Conservation (phyloP, 768 basidiomycete species). For the Podaxis carcinomalis region DNA sequence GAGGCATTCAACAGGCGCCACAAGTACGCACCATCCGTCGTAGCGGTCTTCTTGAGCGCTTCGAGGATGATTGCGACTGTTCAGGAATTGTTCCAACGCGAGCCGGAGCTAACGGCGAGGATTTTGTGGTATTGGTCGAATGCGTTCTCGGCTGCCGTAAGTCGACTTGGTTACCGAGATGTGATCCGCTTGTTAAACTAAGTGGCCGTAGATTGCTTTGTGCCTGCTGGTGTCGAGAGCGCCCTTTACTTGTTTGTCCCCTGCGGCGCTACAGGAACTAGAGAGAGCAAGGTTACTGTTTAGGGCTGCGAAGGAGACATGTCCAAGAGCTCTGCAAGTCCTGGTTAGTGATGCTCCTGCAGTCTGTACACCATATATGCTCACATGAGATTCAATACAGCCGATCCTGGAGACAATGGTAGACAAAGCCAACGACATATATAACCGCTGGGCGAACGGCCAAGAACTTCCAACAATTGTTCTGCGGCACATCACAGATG, state of each 20-base stretch:
- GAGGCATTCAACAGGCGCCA: conserved; percentile 57
- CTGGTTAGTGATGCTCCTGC: conserved; percentile 29
- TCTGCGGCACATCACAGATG: conserved; percentile 32
- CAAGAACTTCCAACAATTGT: conserved; percentile 41
- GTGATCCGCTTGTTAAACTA: not conserved
- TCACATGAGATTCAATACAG: conserved; percentile 19
- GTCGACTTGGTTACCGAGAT: conserved; percentile 15
- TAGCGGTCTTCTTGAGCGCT: conserved; percentile 63
- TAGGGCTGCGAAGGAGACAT: conserved; percentile 39
- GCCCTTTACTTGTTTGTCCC: conserved; percentile 61
- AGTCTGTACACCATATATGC: conserved; percentile 1
- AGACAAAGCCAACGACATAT: conserved; percentile 46
- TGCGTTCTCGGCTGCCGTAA: conserved; percentile 48
- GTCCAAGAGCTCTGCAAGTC: conserved; percentile 42
- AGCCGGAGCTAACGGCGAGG: conserved; percentile 55
- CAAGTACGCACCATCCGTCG: conserved; percentile 65
- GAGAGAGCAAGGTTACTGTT: conserved; percentile 43
- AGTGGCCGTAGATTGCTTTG: conserved; percentile 36
- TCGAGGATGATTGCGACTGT: conserved; percentile 60
- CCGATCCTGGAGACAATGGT: conserved; percentile 47
- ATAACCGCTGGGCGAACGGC: conserved; percentile 41
- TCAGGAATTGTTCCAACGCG: conserved; percentile 49
- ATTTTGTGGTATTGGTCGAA: conserved; percentile 52
- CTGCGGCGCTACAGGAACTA: conserved; percentile 60
- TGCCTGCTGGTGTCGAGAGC: conserved; percentile 57